Evolutionary conservation across 2,329 filamentous ascomycete species (phyloP).

Genomic region (Sporothrix schenckii): DNA sequence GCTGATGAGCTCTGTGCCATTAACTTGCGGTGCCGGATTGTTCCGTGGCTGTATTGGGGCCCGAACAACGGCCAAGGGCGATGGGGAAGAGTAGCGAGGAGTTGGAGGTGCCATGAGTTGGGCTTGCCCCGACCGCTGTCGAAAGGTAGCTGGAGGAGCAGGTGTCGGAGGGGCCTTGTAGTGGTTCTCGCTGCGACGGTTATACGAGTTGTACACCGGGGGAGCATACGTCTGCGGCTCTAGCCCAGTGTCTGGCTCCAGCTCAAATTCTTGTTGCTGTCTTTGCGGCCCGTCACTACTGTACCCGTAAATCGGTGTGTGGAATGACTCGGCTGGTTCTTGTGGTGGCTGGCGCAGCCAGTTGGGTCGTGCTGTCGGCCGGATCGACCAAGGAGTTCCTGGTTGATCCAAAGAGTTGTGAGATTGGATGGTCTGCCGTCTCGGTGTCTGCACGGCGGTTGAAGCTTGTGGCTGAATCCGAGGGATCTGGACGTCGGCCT

Average conservation of each 20-base stretch:
- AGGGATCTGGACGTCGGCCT: neutral
- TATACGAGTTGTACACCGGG: neutral
- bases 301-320: neutral
- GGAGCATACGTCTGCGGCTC: neutral
- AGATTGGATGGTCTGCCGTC: neutral
- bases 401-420: neutral
- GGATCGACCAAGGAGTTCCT: slow-evolving; percentile 18
- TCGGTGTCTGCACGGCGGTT: neutral
- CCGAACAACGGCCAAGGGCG: neutral
- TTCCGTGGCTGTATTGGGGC: neutral
- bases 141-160: neutral
- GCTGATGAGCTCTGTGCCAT: slow-evolving; percentile 48
- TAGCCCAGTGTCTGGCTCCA: neutral
- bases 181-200: neutral
- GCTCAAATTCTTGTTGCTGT: neutral
- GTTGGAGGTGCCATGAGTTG: slow-evolving; percentile 14
- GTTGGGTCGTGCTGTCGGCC: neutral
- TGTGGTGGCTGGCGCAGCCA: slow-evolving; percentile 24
- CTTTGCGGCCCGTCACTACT: neutral
- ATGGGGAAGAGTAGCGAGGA: slow-evolving; percentile 26
- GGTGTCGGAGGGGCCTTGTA: neutral
- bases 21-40: neutral
- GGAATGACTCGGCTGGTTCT: neutral
- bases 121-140: neutral
- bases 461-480: neutral